These are phyloP conservation scores for Eimeria mitis DNA, from an alignment of 169 alveolate genomes.

Conservation along the genomic window DNA sequence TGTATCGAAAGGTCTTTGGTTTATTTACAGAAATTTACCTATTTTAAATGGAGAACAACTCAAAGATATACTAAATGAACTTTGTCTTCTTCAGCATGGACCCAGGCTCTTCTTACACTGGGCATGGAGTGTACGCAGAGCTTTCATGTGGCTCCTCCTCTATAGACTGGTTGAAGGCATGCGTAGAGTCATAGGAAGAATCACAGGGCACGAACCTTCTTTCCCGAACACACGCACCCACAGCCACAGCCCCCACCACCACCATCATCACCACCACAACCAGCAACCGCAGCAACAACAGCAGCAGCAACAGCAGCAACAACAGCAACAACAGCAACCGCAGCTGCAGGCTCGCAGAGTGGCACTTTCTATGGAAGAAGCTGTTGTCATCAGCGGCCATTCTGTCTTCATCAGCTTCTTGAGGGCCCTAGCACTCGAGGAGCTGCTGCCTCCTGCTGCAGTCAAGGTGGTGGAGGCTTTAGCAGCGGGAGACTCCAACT, in stretches of 20 bases:
- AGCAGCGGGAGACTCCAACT: conserved; percentile 11
- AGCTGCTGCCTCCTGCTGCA: conserved; percentile 36
- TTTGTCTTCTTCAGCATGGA: conserved; percentile 13
- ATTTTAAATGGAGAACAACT: conserved; percentile 73
- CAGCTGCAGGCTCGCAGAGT: conserved; percentile 10
- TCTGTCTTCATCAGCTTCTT: conserved; percentile 13
- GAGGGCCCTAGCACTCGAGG: conserved; percentile 11
- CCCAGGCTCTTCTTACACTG: conserved; percentile 75
- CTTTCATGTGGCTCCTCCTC: conserved; percentile 82
- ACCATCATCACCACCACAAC: no score
- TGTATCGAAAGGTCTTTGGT: conserved; percentile 83
- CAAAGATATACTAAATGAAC: conserved; percentile 17
- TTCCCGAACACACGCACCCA: neutral
- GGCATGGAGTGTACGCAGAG: conserved; percentile 84
- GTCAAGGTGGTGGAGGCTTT: neutral
- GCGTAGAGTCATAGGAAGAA: conserved; percentile 67
- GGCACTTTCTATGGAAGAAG: conserved; percentile 19
- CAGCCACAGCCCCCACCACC: neutral
- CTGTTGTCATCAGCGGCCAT: conserved; percentile 15
- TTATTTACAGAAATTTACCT: conserved; percentile 79
- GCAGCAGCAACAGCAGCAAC: conserved; percentile 26
- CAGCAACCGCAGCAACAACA: no score
- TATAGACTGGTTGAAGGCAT: conserved; percentile 82
- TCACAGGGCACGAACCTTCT: conserved; percentile 16
- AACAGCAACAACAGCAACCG: conserved; percentile 13